Evolutionary conservation across 2,329 filamentous ascomycete species (phyloP), one percentile per base, ranked within the genome.

Genomic region (Fusarium transvaalense): DNA sequence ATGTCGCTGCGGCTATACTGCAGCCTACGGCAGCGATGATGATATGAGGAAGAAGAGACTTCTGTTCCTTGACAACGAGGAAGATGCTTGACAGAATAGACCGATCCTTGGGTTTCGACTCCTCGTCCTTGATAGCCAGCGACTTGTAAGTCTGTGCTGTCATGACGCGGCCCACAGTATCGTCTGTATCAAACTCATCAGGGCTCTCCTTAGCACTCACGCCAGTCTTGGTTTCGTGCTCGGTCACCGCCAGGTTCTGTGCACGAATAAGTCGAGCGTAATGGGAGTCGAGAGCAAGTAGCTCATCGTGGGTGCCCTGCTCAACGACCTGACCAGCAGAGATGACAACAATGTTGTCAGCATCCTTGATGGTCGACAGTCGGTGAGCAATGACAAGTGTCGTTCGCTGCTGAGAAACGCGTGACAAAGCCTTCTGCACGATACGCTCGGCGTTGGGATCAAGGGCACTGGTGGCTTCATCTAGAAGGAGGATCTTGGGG

Each of bases 361-460:
- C 74, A 6, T 69, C 64, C 21, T 67, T 69, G 19, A 77, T 69
- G 1, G 74, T 77, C 2, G 75, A 69, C 81, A 88, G 77, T 5
- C 85, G 77, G 74, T 88, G 86, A 0, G 89, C 88, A 52, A 91
- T 88, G 14, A 87, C 82, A 25, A 91, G 86, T 0, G 87, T 89
- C 0, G 88, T 90, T 15, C 88, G 79, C 29, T 82, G 81, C 29
- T 81, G 77, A 0, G 86, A 85, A 0, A 88, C 80, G 5, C 78
- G 77, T 42, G 83, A 81, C 10, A 88, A 78, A 1, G 86, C 86
- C 38, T 80, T 75, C 64, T 88, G 86, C 0, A 88, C 86, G 17
- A 85, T 78, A 5, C 78, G 73, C 35, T 82, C 80, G 3, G 80
- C 76, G 6, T 80, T 75, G 1, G 78, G 74, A 48, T 81, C 78